These are phyloP conservation scores for Boletus hoseneyae DNA, from an alignment of 1,284 basidiomycete species.

Conservation along the genomic window DNA sequence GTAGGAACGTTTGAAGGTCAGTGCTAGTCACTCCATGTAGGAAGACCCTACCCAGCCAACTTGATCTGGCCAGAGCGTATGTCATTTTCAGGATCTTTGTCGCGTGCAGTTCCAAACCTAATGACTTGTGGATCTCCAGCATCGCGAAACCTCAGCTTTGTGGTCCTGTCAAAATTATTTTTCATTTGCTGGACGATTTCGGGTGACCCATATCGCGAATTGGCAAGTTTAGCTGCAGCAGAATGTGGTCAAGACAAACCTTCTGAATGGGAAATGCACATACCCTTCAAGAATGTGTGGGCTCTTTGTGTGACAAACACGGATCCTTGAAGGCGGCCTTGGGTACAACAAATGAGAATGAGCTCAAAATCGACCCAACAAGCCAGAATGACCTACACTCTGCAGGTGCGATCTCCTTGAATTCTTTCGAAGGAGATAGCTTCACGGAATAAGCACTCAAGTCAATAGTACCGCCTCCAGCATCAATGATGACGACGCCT, in stretches of 20 bases:
- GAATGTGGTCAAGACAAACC: constrained; percentile 23
- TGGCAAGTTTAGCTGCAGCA: constrained; percentile 31
- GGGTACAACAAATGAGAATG: constrained; percentile 20
- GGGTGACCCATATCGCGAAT: constrained; percentile 27
- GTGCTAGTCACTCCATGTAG: neutral
- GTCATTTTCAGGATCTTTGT: constrained; percentile 42
- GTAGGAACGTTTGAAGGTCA: constrained; percentile 17
- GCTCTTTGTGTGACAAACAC: no score
- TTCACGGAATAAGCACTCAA: constrained; percentile 44
- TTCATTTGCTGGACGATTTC: constrained; percentile 45
- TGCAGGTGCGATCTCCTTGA: constrained; percentile 19
- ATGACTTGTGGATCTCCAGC: constrained; percentile 43
- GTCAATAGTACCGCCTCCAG: constrained; percentile 51
- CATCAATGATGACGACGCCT: constrained; percentile 30
- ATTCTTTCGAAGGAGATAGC: constrained; percentile 21
- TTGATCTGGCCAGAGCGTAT: constrained; percentile 47
- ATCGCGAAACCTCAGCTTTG: constrained; percentile 46
- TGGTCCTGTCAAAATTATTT: constrained; percentile 47
- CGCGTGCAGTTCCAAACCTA: constrained; percentile 45
- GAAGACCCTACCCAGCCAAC: constrained; percentile 36
- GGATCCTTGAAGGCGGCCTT: no score
- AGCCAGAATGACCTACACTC: constrained; percentile 32
- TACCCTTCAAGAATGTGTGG: no score
- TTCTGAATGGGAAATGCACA: constrained; percentile 28
- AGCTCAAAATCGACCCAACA: no score